Evolutionary conservation across 1,139 yeast species (phyloP), one percentile per base, ranked within the genome.

Genomic region (Taphrina sp.): DNA sequence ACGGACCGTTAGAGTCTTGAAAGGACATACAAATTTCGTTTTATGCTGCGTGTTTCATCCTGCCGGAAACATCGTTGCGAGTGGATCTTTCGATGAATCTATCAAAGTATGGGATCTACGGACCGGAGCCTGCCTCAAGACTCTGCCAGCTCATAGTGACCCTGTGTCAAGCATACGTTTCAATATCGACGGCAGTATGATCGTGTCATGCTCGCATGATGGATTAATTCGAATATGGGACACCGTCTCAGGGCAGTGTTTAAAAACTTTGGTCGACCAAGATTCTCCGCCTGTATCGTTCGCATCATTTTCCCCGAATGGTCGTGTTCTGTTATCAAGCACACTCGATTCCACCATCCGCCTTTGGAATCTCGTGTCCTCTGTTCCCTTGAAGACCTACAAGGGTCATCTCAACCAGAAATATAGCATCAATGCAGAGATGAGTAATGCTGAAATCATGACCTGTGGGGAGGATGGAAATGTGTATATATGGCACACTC

Each of bases 111-210:
- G 98, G 98, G 96, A 90, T 69, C 78, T 85, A 3, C 73, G 78
- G 34, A 76, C 82, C 23, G 94, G 95, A 0, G 76, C 76, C 47
- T 79, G 86, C 51, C 71, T 89, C 63, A 82, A 85, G 65, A 87
- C 95, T 0, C 72, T 92, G 57, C 87, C 95, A 16, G 97, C 98
- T 0, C 98, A 92, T 68, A 81, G 95, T 0, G 97, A 89, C 63
- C 95, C 97, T 0, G 85, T 92, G 1, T 81, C 87, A 45, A 77
- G 87, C 0, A 74, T 90, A 1, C 81, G 86, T 62, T 72, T 92
- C 54, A 76, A 81, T 1, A 83, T 82, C 55, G 98, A 92, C 65
- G 86, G 92, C 47, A 78, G 95, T 0, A 79, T 94, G 35, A 77
- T 92, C 16, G 86, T 83, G 2, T 85, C 95, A 61, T 95, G 95